Evolutionary conservation across 441 rosid species (phyloP), one percentile per base, ranked within the genome.

Genomic region (Corymbia calophylla): DNA sequence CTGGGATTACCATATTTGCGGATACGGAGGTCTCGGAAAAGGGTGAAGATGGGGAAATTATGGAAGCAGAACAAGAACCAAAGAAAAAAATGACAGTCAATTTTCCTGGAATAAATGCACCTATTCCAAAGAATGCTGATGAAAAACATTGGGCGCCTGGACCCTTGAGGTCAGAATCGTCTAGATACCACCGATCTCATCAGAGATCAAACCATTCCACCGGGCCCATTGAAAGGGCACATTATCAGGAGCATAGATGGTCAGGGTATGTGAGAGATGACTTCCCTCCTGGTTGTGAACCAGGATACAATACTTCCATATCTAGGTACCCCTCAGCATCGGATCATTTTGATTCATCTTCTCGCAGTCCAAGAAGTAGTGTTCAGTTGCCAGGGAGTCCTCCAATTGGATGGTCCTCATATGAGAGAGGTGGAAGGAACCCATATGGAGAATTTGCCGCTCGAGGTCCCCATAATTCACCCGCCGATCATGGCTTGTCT

Each of bases 91-190:
- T 64, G 98, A 90, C 94, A 14, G 94, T 95, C 87, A 92, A 92
- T 88, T 98, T 96, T 92, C 99, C 98, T 0, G 99, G 99, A 90
- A 89, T 97, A 87, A 98, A 98, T 88, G 98, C 97, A 70, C 97
- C 98, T 53, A 94, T 98, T 87, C 99, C 98, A 47, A 95, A 93
- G 89, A 95, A 94, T 77, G 97, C 99, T 44, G 97, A 98, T 94
- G 93, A 91, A 92, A 89, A 92, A 88, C 92, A 87, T 49, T 98
- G 99, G 99, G 94, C 90, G 62, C 91, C 94, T n/a, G 93, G 92
- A 68, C 90, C 95, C 91, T 92, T 93, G 62, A 89, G 91, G 87
- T 88, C 90, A 39, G 95, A 92, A 87, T 85, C 91, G 15, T 86
- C 87, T 51, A 92, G 95, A 91, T 93, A 87, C 60, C 87, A 86